A percentile compares a stretch with the other conserved stretches of the same genome.
These are phyloP conservation scores for Tulasnella sp. DNA, from an alignment of 768 basidiomycete genomes.

Conservation along the genomic window DNA sequence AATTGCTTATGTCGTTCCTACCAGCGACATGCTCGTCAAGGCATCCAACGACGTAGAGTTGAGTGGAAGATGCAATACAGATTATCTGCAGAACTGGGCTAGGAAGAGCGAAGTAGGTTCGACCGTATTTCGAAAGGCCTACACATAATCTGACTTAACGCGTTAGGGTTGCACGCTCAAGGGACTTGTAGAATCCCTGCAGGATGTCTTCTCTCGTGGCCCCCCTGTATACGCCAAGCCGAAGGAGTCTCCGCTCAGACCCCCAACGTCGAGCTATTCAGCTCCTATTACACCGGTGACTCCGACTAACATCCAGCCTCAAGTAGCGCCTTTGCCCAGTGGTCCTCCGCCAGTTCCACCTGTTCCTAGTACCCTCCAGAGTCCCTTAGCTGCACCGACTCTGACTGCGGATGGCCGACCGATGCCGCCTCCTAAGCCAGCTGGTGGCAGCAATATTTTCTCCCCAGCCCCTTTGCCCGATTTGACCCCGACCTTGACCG, in stretches of 20 bases:
- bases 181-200: slow-evolving; percentile 74
- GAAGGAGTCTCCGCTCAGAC: slow-evolving; percentile 40
- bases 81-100: slow-evolving; percentile 77
- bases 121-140: slow-evolving; percentile 6
- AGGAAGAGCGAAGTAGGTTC: slow-evolving; percentile 77
- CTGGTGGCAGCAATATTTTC: slow-evolving; percentile 10
- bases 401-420: slow-evolving; percentile 15
- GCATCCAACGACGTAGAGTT: slow-evolving; percentile 76
- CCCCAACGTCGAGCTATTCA: slow-evolving; percentile 4
- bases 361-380: slow-evolving; percentile 36
- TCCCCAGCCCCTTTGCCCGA: background rate
- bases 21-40: slow-evolving; percentile 84
- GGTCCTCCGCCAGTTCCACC: slow-evolving; percentile 39
- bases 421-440: slow-evolving; percentile 13
- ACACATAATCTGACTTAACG: background rate
- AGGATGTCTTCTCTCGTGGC: slow-evolving; percentile 76
- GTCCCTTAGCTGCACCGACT: slow-evolving; percentile 38
- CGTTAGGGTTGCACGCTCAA: slow-evolving; percentile 75
- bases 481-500: background rate
- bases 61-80: slow-evolving; percentile 69
- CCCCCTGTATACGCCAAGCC: slow-evolving; percentile 93
- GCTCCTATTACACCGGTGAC: slow-evolving; percentile 31
- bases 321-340: slow-evolving; percentile 37
- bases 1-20: slow-evolving; percentile 89
- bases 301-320: slow-evolving; percentile 36